phyloP scores from a whole-genome alignment of 75 land plant genomes.

The Cunninghamia lanceolata region DNA sequence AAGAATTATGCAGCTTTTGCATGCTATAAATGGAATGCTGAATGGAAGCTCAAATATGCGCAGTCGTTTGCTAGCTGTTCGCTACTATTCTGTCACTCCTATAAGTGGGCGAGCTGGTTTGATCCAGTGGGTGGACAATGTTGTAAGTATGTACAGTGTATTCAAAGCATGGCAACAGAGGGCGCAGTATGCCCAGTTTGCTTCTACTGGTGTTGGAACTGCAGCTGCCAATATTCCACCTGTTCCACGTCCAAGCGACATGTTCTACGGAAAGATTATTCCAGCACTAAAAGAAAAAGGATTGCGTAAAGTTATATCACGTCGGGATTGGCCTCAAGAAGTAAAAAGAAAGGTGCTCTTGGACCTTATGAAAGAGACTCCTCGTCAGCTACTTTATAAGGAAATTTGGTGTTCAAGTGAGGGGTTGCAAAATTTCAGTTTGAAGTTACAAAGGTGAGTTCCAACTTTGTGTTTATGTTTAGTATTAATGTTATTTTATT shows the following conservation, averaged over 20 bases:
- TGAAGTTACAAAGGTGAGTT: slow-evolving; percentile 49
- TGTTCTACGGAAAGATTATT: slow-evolving; percentile 99
- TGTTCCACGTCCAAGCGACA: slow-evolving; percentile 95
- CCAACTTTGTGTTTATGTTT: not conserved
- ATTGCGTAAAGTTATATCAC: slow-evolving; percentile 90
- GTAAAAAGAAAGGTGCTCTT: slow-evolving; percentile 93
- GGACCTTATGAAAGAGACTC: slow-evolving; percentile 97
- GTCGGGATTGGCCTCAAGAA: slow-evolving; percentile 99
- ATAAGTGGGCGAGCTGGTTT: slow-evolving; percentile 98
- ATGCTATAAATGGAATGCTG: slow-evolving; percentile 82
- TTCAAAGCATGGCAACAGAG: slow-evolving; percentile 96
- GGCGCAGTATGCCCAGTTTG: slow-evolving; percentile 51
- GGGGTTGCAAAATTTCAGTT: slow-evolving; percentile 82
- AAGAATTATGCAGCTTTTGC: slow-evolving; percentile 96
- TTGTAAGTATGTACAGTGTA: slow-evolving; percentile 91
- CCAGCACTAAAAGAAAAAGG: slow-evolving; percentile 99
- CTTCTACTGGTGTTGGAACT: slow-evolving; percentile 30
- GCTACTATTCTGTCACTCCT: slow-evolving; percentile 97
- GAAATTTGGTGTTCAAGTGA: slow-evolving; percentile 99
- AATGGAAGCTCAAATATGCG: slow-evolving; percentile 37
- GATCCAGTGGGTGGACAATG: slow-evolving; percentile 98
- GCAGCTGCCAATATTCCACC: slow-evolving; percentile 44
- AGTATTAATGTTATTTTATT: not conserved
- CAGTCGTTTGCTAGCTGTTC: slow-evolving; percentile 52
- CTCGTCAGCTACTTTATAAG: slow-evolving; percentile 80